phyloP scores from a whole-genome alignment of 1,284 basidiomycete genomes.

The Moniliella sp. region DNA sequence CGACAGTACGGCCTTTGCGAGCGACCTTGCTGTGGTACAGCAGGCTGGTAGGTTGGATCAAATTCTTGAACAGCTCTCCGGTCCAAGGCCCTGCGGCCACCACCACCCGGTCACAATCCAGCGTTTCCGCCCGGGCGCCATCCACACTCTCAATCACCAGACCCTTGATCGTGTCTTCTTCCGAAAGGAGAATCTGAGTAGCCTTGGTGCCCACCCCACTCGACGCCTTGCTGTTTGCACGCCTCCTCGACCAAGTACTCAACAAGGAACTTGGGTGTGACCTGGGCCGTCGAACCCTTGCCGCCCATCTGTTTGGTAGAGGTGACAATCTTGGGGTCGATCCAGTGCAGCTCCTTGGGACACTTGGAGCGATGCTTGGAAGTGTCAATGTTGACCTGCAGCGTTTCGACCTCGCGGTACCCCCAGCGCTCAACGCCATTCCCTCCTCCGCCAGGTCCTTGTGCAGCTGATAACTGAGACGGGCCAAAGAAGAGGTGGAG shows the following conservation, averaged over 20 bases:
- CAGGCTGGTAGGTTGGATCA: constrained; percentile 37
- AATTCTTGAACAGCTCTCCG: constrained; percentile 39
- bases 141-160: not conserved
- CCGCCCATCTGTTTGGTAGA: constrained; percentile 32
- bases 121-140: not conserved
- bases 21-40: constrained; percentile 7
- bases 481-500: constrained; percentile 41
- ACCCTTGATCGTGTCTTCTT: not conserved
- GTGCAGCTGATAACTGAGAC: constrained; percentile 60
- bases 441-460: constrained; percentile 53
- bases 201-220: constrained; percentile 30
- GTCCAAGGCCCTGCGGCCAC: constrained; percentile 51
- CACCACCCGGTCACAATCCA: not conserved
- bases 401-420: constrained; percentile 46
- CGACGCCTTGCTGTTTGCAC: constrained; percentile 34
- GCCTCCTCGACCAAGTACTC: constrained; percentile 48
- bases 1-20: constrained; percentile 28
- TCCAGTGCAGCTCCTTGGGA: constrained; percentile 14
- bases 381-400: constrained; percentile 2
- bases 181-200: too few species aligned
- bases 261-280: constrained; percentile 60
- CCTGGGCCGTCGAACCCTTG: constrained; percentile 47
- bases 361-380: not conserved
- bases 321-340: constrained; percentile 23
- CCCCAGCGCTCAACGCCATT: constrained; percentile 55